A percentile compares a stretch with the other conserved stretches of the same genome.
These are phyloP conservation scores for Kappamyces sp. DNA, from an alignment of 192 early-diverging fungal species.

Conservation along the genomic window DNA sequence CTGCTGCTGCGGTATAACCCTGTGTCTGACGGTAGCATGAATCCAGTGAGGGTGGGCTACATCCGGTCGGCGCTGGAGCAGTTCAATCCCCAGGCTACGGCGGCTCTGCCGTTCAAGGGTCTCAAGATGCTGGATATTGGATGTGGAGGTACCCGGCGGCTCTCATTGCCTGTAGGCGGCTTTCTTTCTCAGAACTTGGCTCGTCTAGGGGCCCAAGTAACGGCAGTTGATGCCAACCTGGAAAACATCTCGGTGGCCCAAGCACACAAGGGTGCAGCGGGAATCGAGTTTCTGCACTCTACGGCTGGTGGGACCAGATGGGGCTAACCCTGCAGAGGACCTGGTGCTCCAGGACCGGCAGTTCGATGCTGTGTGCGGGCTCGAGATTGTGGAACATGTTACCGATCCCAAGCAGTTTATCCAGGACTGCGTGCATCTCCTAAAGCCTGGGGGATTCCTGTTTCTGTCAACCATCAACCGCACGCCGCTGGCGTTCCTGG, in stretches of 20 bases:
- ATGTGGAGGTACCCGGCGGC: no score
- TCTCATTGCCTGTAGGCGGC: no score
- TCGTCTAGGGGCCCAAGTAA: slow-evolving; percentile 36
- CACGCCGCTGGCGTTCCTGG: slow-evolving; percentile 62
- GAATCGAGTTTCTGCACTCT: slow-evolving; percentile 58
- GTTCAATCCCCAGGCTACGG: neutral
- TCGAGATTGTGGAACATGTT: slow-evolving; percentile 95
- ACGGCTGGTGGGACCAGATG: slow-evolving; percentile 48
- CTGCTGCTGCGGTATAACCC: slow-evolving; percentile 77
- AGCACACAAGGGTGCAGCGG: slow-evolving; percentile 53
- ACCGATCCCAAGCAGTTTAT: slow-evolving; percentile 66
- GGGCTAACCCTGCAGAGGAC: slow-evolving; percentile 46
- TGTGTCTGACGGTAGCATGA: slow-evolving; percentile 49
- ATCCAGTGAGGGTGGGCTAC: slow-evolving; percentile 57
- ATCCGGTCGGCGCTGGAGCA: slow-evolving; percentile 46
- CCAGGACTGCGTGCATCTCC: slow-evolving; percentile 35
- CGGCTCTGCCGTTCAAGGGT: slow-evolving; percentile 38
- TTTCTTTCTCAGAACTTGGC: slow-evolving; percentile 61
- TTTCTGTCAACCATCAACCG: slow-evolving; percentile 92
- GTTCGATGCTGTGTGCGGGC: slow-evolving; percentile 76
- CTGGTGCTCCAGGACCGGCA: slow-evolving; percentile 36
- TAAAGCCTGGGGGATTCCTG: slow-evolving; percentile 59
- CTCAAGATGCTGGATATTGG: slow-evolving; percentile 79
- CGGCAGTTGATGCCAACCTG: slow-evolving; percentile 67
- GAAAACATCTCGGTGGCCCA: slow-evolving; percentile 79